Evolutionary conservation across 345 rosid species (phyloP).

Genomic region (Citrus inodora): DNA sequence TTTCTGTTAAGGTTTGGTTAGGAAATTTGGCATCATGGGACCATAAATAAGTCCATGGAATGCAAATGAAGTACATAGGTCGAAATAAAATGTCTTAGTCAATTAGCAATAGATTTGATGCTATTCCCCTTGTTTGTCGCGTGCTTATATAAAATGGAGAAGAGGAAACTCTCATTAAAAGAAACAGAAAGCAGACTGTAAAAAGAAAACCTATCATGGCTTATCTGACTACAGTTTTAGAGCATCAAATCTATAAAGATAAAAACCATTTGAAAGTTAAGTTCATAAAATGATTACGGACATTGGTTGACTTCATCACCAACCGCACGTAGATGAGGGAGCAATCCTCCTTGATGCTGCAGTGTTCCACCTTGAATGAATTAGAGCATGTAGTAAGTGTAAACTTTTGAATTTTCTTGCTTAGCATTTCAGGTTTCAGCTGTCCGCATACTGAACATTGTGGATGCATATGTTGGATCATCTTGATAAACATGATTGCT

Average conservation of each 20-base stretch:
- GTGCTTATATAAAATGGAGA: background rate
- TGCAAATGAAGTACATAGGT: background rate
- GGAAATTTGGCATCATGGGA: slow-evolving; percentile 15
- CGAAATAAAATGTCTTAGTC: slow-evolving; percentile 15
- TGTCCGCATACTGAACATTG: background rate
- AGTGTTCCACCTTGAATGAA: background rate
- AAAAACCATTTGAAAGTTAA: background rate
- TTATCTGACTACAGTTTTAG: background rate
- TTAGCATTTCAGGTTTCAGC: background rate
- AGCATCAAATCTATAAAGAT: background rate
- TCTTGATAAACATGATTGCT: slow-evolving; percentile 1
- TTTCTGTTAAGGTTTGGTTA: slow-evolving; percentile 37
- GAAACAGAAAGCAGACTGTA: background rate
- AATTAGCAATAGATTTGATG: background rate
- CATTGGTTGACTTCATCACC: background rate
- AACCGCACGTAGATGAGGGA: background rate
- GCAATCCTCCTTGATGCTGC: background rate
- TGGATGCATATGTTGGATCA: background rate
- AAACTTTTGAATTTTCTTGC: background rate
- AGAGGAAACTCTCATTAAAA: background rate
- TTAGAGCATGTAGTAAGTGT: background rate
- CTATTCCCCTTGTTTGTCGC: background rate
- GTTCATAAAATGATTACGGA: background rate
- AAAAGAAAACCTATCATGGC: background rate
- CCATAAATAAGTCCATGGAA: slow-evolving; percentile 25